Conservation (phyloP, 768 basidiomycete genomes). For the Mycena amicta region DNA sequence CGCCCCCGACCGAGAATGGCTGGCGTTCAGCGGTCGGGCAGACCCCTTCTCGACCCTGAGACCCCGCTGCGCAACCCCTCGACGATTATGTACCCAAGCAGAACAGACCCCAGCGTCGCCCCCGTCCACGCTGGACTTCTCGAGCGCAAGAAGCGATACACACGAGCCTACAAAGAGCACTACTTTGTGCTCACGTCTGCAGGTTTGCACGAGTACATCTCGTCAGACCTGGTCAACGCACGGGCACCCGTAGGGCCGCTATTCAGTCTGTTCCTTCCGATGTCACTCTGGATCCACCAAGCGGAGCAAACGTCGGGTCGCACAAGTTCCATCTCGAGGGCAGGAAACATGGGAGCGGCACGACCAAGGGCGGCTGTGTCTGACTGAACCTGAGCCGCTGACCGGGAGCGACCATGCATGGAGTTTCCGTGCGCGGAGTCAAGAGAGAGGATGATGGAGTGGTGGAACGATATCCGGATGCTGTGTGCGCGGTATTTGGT, state of each 20-base stretch:
- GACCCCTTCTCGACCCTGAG: slow-evolving; percentile 95
- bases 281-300: slow-evolving; percentile 93
- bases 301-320: slow-evolving; percentile 61
- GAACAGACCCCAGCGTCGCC: slow-evolving; percentile 83
- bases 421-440: slow-evolving; percentile 85
- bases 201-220: slow-evolving; percentile 90
- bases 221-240: slow-evolving; percentile 69
- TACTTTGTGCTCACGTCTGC: slow-evolving; percentile 95
- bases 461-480: slow-evolving; percentile 99
- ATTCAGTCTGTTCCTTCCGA: slow-evolving; percentile 90
- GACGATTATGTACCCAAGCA: slow-evolving; percentile 82
- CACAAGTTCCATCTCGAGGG: slow-evolving; percentile 99
- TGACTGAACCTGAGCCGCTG: slow-evolving; percentile 35
- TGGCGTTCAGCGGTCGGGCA: slow-evolving; percentile 87
- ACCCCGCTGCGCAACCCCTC: slow-evolving; percentile 85
- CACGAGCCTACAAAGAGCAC: slow-evolving; percentile 78
- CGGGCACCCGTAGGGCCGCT: slow-evolving; percentile 66
- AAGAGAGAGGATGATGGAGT: slow-evolving; percentile 99
- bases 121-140: slow-evolving; percentile 88
- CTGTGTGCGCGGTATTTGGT: too few relatives aligned
- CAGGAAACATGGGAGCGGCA: slow-evolving; percentile 77
- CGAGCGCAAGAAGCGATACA: slow-evolving; percentile 96
- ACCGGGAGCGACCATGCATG: slow-evolving; percentile 64
- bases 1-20: slow-evolving; percentile 91
- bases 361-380: slow-evolving; percentile 59